Conservation (phyloP, 257 asterid species). For the Solanum tarapatanum region DNA sequence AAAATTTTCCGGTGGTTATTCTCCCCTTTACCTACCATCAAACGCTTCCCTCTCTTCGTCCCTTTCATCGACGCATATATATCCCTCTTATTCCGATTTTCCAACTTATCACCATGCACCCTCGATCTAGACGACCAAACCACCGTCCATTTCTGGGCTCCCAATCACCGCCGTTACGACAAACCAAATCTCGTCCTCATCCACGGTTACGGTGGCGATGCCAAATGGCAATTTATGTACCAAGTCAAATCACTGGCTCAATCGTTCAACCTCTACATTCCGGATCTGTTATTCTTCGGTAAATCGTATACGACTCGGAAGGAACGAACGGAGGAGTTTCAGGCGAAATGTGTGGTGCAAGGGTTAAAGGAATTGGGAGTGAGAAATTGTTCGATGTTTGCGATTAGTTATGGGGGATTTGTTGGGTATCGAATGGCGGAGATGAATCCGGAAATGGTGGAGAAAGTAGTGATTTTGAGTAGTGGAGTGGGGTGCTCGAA, state of each 20-base stretch:
- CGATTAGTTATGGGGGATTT: conserved; percentile 58
- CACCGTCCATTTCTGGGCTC: conserved; percentile 54
- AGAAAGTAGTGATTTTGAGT: conserved; percentile 59
- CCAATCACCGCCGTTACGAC: conserved; percentile 25
- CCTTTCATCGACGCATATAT: conserved; percentile 31
- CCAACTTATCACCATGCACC: conserved; percentile 40
- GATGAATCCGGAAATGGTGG: conserved; percentile 36
- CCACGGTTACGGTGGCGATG: conserved; percentile 60
- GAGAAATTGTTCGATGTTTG: conserved; percentile 36
- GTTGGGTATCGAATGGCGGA: conserved; percentile 55
- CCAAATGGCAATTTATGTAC: conserved; percentile 49
- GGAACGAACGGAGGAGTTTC: conserved; percentile 39
- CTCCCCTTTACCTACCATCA: conserved; percentile 21
- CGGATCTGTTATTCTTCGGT: conserved; percentile 63
- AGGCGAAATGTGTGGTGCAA: conserved; percentile 44
- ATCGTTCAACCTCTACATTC: conserved; percentile 48
- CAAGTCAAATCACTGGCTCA: conserved; percentile 26
- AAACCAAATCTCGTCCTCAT: conserved; percentile 52
- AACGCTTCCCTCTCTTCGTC: conserved; percentile 30
- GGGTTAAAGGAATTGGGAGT: conserved; percentile 51
- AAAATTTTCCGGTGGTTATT: conserved; percentile 11
- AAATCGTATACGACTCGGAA: conserved; percentile 27
- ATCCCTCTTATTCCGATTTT: conserved; percentile 39
- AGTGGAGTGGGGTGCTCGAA: conserved; percentile 46
- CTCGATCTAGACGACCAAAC: conserved; percentile 44